A percentile compares a stretch with the other conserved stretches of the same genome.
These are phyloP conservation scores for Lophiostoma macrostomum DNA, from an alignment of 495 filamentous ascomycete genomes.

Conservation along the genomic window DNA sequence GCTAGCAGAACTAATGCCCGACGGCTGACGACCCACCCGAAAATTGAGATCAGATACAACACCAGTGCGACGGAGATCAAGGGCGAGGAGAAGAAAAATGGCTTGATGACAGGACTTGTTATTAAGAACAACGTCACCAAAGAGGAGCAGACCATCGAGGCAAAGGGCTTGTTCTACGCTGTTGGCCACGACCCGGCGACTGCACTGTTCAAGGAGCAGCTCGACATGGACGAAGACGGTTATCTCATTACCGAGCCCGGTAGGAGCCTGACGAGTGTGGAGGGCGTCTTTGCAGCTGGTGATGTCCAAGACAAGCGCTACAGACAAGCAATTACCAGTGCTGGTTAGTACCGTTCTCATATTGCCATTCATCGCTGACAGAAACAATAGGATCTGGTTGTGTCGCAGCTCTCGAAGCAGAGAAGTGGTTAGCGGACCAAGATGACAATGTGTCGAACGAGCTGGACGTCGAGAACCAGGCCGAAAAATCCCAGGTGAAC, in stretches of 20 bases:
- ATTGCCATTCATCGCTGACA: conserved; percentile 46
- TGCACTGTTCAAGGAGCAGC: conserved; percentile 73
- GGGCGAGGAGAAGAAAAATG: conserved; percentile 68
- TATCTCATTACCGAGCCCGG: conserved; percentile 90
- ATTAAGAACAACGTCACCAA: conserved; percentile 77
- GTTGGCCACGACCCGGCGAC: conserved; percentile 96
- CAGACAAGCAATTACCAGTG: conserved; percentile 95
- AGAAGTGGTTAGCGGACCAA: conserved; percentile 80
- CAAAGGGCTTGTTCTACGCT: conserved; percentile 95
- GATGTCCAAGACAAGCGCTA: conserved; percentile 99
- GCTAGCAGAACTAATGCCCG: conserved; percentile 91
- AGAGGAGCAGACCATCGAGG: conserved; percentile 74
- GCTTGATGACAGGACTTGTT: conserved; percentile 79
- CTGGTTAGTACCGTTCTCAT: conserved; percentile 64
- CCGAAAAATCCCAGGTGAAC: conserved; percentile 47
- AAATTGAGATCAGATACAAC: conserved; percentile 86
- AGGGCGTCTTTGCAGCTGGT: conserved; percentile 94
- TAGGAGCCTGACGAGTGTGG: conserved; percentile 79
- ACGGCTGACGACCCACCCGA: conserved; percentile 74
- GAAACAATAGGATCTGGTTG: conserved; percentile 73
- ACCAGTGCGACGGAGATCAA: conserved; percentile 74
- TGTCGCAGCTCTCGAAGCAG: conserved; percentile 89
- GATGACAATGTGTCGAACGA: conserved; percentile 52
- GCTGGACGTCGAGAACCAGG: conserved; percentile 39
- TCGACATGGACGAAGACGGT: conserved; percentile 79